These are phyloP conservation scores for Cnidoscolus chayamansa DNA, from an alignment of 441 rosid species.

Conservation along the genomic window DNA sequence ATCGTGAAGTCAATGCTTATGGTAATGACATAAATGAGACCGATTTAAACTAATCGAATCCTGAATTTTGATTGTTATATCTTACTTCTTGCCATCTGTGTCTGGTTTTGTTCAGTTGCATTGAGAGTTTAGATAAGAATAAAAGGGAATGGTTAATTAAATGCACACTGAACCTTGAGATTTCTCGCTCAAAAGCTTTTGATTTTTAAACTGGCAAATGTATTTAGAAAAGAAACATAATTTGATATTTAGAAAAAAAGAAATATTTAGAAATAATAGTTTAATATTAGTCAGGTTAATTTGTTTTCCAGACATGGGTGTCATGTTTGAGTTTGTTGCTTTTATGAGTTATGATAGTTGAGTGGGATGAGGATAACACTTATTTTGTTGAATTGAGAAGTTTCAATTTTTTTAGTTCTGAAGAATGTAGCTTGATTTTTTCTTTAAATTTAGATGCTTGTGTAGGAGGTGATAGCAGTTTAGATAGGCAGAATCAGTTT, in stretches of 20 bases:
- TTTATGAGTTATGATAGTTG: neutral
- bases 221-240: neutral
- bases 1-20: conserved; percentile 28
- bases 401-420: conserved; percentile 2
- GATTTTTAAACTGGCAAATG: neutral
- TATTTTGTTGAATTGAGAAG: neutral
- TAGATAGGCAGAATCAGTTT: conserved; percentile 39
- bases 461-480: conserved; percentile 37
- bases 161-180: conserved; percentile 1
- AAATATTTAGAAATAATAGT: neutral
- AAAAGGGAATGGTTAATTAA: neutral
- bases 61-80: conserved; percentile 1
- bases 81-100: conserved; percentile 14
- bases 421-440: conserved; percentile 11
- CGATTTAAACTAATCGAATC: neutral
- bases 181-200: neutral
- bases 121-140: conserved; percentile 14
- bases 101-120: conserved; percentile 12
- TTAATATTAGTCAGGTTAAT: neutral
- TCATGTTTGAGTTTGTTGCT: neutral
- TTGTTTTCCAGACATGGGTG: neutral
- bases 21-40: conserved; percentile 36
- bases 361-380: neutral
- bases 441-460: conserved; percentile 17
- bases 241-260: neutral